Base-by-base conservation (phyloP, 139 green algal genomes). In the Picochlorum costavermella region DNA sequence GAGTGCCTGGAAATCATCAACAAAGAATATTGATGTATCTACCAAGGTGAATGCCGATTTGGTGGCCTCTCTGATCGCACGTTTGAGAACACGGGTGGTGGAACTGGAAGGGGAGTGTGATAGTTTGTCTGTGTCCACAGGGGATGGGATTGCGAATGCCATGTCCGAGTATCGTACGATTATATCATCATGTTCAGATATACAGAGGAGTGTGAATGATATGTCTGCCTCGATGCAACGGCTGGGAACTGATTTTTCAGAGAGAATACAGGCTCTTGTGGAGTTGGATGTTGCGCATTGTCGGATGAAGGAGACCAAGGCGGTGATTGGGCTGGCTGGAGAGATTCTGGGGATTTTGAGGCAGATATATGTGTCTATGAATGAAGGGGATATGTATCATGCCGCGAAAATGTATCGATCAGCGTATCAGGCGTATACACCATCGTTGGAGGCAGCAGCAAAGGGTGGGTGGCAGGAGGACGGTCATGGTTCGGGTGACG, bases 141-240 rank as follows among this genome's bases (percentile, higher is more conserved):
- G 46, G 16, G 46, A 53, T 53, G 17, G 46, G 46, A 53, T 53
- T 20, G 5, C 16, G 12, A 25, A 50, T 31, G 58, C 58, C 20
- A n/a, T 51, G 17, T 57, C 57, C 6, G 20, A 64, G 40, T 31
- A 44, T 25, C 20, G 20, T 28, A 16, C 25, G 20, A 16, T 64
- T 16, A 16, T 44, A 51, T 28, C 40, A 17, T 29, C 17, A 11
- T 64, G 20, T 28, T 29, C 58, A 51, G 58, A 64, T 17, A 23
- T 64, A 51, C 58, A 31, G 20, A 29, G 25, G 12, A 17, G 25
- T 28, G 40, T 31, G 14, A 23, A 64, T n/a, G 58, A 51, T 17
- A 51, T 50, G 20, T 25, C 25, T 17, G 43, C 58, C 17, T 25
- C 40, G 12, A 50, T 64, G 58, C 58, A 64, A 36, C 58, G 62